A percentile compares a stretch with the other conserved stretches of the same genome.
These are phyloP conservation scores for Immersiella caudata DNA, from an alignment of 495 filamentous ascomycete species.

Conservation along the genomic window DNA sequence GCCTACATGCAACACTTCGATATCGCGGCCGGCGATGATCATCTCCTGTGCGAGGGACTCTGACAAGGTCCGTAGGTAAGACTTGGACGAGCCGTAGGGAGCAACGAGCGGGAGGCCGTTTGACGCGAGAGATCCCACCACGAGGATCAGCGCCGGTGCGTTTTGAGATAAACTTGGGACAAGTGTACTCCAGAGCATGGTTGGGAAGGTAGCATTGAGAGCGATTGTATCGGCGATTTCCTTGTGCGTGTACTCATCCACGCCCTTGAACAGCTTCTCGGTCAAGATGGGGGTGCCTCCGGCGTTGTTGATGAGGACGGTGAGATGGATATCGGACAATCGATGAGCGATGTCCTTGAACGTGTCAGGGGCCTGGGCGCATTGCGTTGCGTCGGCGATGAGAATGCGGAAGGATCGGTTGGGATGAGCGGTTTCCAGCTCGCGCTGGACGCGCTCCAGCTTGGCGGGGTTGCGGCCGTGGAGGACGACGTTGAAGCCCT, in stretches of 20 bases:
- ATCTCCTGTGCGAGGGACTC: slow-evolving; percentile 22
- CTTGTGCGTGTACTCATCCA: slow-evolving; percentile 12
- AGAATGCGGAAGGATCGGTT: slow-evolving; percentile 31
- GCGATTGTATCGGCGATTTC: slow-evolving; percentile 17
- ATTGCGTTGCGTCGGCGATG: slow-evolving; percentile 29
- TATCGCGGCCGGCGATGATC: slow-evolving; percentile 16
- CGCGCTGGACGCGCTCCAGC: slow-evolving; percentile 36
- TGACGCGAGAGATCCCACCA: slow-evolving; percentile 33
- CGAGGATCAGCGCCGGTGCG: slow-evolving; percentile 30
- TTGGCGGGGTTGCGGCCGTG: slow-evolving; percentile 58
- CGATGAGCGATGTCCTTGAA: slow-evolving; percentile 23
- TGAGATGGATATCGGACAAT: slow-evolving; percentile 35
- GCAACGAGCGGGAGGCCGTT: slow-evolving; percentile 30
- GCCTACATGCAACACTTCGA: slow-evolving; percentile 33
- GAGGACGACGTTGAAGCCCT: slow-evolving; percentile 61
- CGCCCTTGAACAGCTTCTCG: slow-evolving; percentile 13
- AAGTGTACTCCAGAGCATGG: slow-evolving; percentile 20
- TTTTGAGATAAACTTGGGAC: slow-evolving; percentile 26
- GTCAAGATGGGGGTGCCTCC: slow-evolving; percentile 4
- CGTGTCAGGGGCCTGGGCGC: slow-evolving; percentile 2
- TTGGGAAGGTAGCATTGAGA: slow-evolving; percentile 29
- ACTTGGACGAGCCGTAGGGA: slow-evolving; percentile 32
- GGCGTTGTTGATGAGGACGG: slow-evolving; percentile 38
- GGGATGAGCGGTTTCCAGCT: slow-evolving; percentile 38
- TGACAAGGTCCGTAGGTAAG: slow-evolving; percentile 22